A percentile compares a stretch with the other conserved stretches of the same genome.
Evolutionary conservation across 1,284 basidiomycete species (phyloP).

Genomic region (Cutaneotrichosporon cavernicola): DNA sequence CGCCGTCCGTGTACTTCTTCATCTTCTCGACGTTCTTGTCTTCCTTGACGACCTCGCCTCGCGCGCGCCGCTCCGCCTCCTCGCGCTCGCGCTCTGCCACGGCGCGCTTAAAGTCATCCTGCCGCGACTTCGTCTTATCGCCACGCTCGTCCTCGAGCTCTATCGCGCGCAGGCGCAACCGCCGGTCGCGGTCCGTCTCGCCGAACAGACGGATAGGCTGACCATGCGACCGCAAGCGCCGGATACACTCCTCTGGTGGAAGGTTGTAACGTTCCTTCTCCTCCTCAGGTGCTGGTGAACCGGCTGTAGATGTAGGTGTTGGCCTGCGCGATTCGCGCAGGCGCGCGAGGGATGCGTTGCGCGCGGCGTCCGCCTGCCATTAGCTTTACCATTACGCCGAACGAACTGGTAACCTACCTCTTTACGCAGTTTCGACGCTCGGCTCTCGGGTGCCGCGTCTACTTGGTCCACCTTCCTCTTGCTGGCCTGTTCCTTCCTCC

Average conservation of each 20-base stretch:
- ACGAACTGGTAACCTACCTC: conserved; percentile 41
- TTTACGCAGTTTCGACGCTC: conserved; percentile 34
- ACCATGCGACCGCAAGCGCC: conserved; percentile 81
- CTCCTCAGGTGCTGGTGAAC: conserved; percentile 46
- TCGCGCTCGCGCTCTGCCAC: conserved; percentile 69
- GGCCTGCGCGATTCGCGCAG: conserved; percentile 24
- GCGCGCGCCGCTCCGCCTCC: conserved; percentile 61
- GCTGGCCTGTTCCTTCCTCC: conserved; percentile 48
- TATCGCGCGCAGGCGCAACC: conserved; percentile 82
- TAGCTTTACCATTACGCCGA: not conserved
- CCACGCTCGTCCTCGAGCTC: conserved; percentile 82
- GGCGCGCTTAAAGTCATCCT: conserved; percentile 92
- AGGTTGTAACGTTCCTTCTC: conserved; percentile 74
- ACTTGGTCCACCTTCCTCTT: conserved; percentile 51
- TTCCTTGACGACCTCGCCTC: conserved; percentile 17
- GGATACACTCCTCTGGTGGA: conserved; percentile 86
- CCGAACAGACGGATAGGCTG: conserved; percentile 95
- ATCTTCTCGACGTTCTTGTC: conserved; percentile 13
- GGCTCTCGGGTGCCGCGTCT: conserved; percentile 32
- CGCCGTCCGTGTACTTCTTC: conserved; percentile 17
- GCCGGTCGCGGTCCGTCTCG: conserved; percentile 88
- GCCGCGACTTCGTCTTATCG: conserved; percentile 56
- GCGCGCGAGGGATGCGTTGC: conserved; percentile 30
- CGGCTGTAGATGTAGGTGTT: conserved; percentile 22
- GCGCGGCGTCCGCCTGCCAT: conserved; percentile 34